Base-by-base conservation (phyloP, 345 rosid genomes). In the Sapria himalayana region DNA sequence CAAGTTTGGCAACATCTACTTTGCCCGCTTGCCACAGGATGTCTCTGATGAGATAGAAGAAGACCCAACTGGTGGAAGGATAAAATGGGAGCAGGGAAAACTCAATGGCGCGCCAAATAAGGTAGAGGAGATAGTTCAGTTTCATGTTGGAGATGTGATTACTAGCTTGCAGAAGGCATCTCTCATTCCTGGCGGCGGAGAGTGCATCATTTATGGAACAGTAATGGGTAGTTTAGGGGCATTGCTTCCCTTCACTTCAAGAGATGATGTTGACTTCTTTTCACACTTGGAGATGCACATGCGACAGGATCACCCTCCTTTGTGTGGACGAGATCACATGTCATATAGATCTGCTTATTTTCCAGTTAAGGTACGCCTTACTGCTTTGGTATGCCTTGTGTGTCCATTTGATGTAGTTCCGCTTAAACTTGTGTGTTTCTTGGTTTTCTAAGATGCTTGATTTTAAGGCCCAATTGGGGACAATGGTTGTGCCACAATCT, bases 21-120 rank as follows among this genome's bases (percentile, higher is more conserved):
- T 89, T 65, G 95, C 74, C 45, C 56, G 91, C 29, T 54, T 82
- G 25, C 75, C 94, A 1, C 98, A 89, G 67, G 95, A 89, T 53
- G 78, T 82, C 40, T 89, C 95, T 4, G 93, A 82, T 56, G 98
- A 89, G 64, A 74, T 89, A 31, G 95, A 89, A 60, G 98, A 89
- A 56, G 98, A 79, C 61, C 93, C 98, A 16, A 82, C 93, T 8
- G 95, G 95, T 24, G 92, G 95, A 50, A 89, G 76, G 63, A 89
- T 89, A 54, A 89, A 82, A 55, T 89, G 98, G 98, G 98, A 82
- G 65, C 95, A 82, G 53, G 95, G 98, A 44, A 89, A 65, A 63
- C 82, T 81, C 29, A 82, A 89, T 39, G 95, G 98, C 60, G 95
- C 98, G 24, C 93, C 95, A 3, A 77, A 82, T 70, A 89, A 89